Conservation (phyloP, 768 basidiomycete species). For the Termitomyces sp. region DNA sequence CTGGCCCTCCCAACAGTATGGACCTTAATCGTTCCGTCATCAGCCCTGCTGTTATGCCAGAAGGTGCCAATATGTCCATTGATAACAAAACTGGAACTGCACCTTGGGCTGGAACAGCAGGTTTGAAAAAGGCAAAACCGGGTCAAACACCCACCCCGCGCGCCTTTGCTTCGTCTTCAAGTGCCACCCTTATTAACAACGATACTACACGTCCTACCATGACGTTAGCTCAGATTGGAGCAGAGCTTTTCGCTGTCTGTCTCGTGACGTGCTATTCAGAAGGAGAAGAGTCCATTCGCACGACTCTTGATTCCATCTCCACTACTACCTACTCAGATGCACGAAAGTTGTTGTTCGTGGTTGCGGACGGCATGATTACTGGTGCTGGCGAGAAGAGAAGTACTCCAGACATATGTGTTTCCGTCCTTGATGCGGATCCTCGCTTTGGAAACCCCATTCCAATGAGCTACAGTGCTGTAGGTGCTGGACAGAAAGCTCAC, state of each 20-base stretch:
- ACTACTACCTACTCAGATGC: conserved; percentile 86
- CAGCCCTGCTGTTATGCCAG: conserved; percentile 93
- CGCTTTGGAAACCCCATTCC: conserved; percentile 94
- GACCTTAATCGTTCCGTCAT: conserved; percentile 81
- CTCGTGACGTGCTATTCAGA: conserved; percentile 98
- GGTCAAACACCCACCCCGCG: conserved; percentile 42
- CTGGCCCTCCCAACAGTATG: conserved; percentile 66
- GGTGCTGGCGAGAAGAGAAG: conserved; percentile 94
- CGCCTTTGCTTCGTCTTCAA: conserved; percentile 46
- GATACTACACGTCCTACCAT: conserved; percentile 59
- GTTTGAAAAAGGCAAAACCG: conserved; percentile 44
- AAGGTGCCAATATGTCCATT: conserved; percentile 91
- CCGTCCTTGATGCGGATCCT: conserved; percentile 86
- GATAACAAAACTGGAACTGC: conserved; percentile 90
- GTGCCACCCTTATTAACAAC: conserved; percentile 49
- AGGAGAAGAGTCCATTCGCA: conserved; percentile 86
- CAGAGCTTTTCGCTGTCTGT: conserved; percentile 93
- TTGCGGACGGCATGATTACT: conserved; percentile 99
- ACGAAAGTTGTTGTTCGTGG: conserved; percentile 88
- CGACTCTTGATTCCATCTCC: conserved; percentile 92
- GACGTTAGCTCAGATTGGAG: conserved; percentile 86
- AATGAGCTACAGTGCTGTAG: conserved; percentile 91
- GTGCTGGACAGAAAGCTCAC: conserved; percentile 81
- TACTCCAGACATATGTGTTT: conserved; percentile 95
- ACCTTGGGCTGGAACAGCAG: conserved; percentile 76